These are phyloP conservation scores for Oryza brachyantha DNA, from an alignment of 176 grass and related monocot species.

Conservation along the genomic window DNA sequence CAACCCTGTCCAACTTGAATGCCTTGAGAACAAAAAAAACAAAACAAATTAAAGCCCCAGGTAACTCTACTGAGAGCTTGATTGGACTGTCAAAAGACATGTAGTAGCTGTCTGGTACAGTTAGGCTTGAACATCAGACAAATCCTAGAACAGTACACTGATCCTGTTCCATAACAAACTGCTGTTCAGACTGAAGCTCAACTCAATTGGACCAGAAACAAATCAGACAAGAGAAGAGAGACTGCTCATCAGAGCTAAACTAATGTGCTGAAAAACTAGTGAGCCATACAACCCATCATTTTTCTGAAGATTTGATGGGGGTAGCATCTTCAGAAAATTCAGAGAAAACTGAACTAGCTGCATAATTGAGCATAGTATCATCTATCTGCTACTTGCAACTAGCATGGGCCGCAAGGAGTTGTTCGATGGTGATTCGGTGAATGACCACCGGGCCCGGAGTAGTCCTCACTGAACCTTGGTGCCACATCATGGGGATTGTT, in stretches of 20 bases:
- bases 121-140: background rate
- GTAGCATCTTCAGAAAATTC: background rate
- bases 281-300: background rate
- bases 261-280: background rate
- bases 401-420: conserved; percentile 16
- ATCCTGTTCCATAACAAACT: background rate
- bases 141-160: background rate
- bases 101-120: background rate
- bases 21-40: background rate
- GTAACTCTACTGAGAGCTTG: background rate
- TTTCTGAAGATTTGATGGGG: background rate
- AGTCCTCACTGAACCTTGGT: conserved; percentile 18
- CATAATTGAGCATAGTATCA: background rate
- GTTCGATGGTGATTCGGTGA: conserved; percentile 39
- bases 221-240: background rate
- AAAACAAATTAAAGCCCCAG: background rate
- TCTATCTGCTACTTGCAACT: background rate
- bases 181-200: background rate
- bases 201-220: background rate
- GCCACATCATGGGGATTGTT: background rate
- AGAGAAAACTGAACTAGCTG: background rate
- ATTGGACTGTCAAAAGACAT: background rate
- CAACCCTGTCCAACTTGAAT: background rate
- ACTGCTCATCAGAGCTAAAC: background rate
- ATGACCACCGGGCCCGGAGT: conserved; percentile 35